phyloP scores from a whole-genome alignment of 148 eudicot species.

The Rheum nobile region DNA sequence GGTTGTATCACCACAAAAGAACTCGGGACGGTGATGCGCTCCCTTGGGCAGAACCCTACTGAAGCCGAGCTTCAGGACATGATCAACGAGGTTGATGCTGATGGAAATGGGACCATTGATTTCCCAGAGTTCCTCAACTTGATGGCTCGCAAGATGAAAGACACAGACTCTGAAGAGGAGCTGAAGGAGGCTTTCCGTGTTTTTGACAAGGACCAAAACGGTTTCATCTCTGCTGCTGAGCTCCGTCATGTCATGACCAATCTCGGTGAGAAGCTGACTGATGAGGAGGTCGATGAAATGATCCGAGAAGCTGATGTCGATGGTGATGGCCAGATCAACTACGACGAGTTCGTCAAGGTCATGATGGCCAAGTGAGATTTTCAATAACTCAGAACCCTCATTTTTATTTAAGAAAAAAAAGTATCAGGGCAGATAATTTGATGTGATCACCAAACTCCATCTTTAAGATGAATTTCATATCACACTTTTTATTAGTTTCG shows the following conservation, averaged over 20 bases:
- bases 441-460: not conserved
- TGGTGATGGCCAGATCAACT: constrained; percentile 75
- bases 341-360: constrained; percentile 68
- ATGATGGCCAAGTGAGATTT: constrained; percentile 55
- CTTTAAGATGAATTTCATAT: not conserved
- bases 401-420: not conserved
- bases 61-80: constrained; percentile 76
- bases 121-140: constrained; percentile 72
- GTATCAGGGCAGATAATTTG: constrained; percentile 1
- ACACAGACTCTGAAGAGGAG: constrained; percentile 75
- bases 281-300: too few relatives aligned
- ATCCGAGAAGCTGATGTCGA: too few relatives aligned
- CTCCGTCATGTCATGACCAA: too few relatives aligned
- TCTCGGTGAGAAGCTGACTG: too few relatives aligned
- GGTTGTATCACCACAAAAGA: constrained; percentile 86
- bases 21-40: constrained; percentile 81
- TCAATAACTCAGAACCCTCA: not conserved
- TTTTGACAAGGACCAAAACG: constrained; percentile 77
- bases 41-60: constrained; percentile 72
- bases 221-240: too few relatives aligned
- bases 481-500: not conserved
- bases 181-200: constrained; percentile 75
- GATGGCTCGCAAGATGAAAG: constrained; percentile 78
- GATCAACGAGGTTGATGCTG: constrained; percentile 62
- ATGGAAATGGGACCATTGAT: constrained; percentile 72